Evolutionary conservation across 2,329 filamentous ascomycete genomes (phyloP).

Genomic region (Alternaria rosae): DNA sequence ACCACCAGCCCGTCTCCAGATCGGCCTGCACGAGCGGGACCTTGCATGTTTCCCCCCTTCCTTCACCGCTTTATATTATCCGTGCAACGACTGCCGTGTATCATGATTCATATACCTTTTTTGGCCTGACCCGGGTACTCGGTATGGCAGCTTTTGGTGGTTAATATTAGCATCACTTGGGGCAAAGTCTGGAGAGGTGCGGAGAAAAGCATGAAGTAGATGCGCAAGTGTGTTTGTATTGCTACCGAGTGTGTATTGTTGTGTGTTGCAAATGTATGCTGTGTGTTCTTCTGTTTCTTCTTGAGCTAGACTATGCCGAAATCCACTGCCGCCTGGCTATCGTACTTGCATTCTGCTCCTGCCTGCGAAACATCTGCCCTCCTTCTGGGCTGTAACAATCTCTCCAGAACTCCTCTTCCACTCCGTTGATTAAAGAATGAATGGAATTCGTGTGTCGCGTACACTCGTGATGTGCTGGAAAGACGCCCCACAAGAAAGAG

Average conservation of each 20-base stretch:
- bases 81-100: background rate
- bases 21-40: conserved; percentile 26
- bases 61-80: conserved; percentile 17
- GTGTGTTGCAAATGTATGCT: conserved; percentile 1
- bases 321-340: background rate
- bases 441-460: conserved; percentile 34
- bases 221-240: background rate
- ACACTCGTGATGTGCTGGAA: conserved; percentile 30
- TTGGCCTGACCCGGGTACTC: background rate
- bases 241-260: conserved; percentile 1
- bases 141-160: background rate
- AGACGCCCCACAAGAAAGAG: conserved; percentile 14
- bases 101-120: conserved; percentile 1
- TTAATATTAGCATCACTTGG: background rate
- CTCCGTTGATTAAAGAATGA: conserved; percentile 8
- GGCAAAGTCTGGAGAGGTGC: background rate
- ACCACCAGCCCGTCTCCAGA: conserved; percentile 13
- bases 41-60: conserved; percentile 17
- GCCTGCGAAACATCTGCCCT: background rate
- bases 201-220: background rate
- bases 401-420: background rate
- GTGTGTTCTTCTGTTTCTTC: background rate
- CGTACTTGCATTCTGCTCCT: background rate
- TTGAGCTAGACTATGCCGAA: background rate
- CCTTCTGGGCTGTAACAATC: background rate